Evolutionary conservation across 2,329 filamentous ascomycete species (phyloP).

Genomic region (Allantophomopsis lycopodina): DNA sequence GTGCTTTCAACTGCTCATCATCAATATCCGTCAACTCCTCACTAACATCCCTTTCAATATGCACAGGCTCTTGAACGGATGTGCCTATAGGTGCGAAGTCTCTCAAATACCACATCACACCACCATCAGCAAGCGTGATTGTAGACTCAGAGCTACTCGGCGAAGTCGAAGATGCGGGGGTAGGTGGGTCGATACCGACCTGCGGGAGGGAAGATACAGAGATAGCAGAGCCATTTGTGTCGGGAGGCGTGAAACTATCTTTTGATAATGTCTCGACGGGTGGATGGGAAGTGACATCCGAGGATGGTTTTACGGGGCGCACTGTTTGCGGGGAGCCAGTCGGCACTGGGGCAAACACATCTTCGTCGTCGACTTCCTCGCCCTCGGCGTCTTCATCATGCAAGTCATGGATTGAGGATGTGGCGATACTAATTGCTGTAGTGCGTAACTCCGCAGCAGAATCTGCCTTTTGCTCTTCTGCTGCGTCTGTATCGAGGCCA

Average conservation of each 20-base stretch:
- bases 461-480: constrained; percentile 14
- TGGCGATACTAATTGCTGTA: constrained; percentile 14
- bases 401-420: constrained; percentile 8
- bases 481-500: not conserved
- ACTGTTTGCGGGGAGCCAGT: not conserved
- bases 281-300: constrained; percentile 8
- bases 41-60: constrained; percentile 64
- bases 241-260: constrained; percentile 28
- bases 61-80: constrained; percentile 63
- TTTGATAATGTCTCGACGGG: constrained; percentile 7
- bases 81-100: constrained; percentile 70
- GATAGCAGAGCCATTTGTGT: constrained; percentile 27
- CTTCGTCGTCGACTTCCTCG: constrained; percentile 8
- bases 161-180: constrained; percentile 52
- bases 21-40: constrained; percentile 87
- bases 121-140: constrained; percentile 48
- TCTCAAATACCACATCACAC: constrained; percentile 78
- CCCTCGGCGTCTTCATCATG: constrained; percentile 19
- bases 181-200: constrained; percentile 32
- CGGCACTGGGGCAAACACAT: constrained; percentile 2
- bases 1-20: constrained; percentile 72
- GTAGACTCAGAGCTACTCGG: constrained; percentile 24
- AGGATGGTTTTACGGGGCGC: not conserved
- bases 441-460: constrained; percentile 16
- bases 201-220: constrained; percentile 7